Base-by-base conservation (phyloP, 2,329 filamentous ascomycete species). In the Penicillium glabrum region DNA sequence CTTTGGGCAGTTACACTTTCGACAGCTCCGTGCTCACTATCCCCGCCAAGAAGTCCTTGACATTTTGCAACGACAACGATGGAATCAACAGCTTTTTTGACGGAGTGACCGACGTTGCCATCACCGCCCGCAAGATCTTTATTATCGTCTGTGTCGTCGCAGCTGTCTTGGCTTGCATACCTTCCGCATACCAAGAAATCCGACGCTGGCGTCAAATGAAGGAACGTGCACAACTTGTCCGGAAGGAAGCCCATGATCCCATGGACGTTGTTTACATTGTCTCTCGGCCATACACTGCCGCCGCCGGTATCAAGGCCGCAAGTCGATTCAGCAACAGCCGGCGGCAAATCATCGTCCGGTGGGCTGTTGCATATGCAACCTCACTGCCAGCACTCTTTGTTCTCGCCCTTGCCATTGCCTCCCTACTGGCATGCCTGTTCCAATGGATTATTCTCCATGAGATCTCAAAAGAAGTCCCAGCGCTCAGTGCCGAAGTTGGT, bases 261-360 rank as follows among this genome's bases (percentile, higher is more conserved):
- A 86, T 96, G 82, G 93, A 98, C 70, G 86, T 93, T 35, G 85
- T 96, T 43, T 96, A 97, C 75, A 89, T 97, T 63, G 86, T 89
- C 31, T 93, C 91, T 33, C 86, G 91, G 23, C 92, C 93, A 1
- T 86, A 88, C 65, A 90, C 91, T 1, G 85, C 91, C 1, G 82
- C 82, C 2, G 77, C 83, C 27, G 93, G 93, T 41, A 83, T 96
- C 71, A 88, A 84, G 75, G 65, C 90, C 21, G 85, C 89, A 7
- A 83, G 82, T 51, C 82, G 79, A 56, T 86, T 93, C 75, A 73
- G 71, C 60, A 84, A 83, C 77, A 75, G 75, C 68, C 82, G 88
- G 64, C 83, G 85, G 51, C 88, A 91, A 72, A 84, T 90, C 46
- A 82, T 96, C 43, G 82, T 87, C 10, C 86, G 93, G 60, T 97